A percentile compares a stretch with the other conserved stretches of the same genome.
phyloP scores from a whole-genome alignment of 1,139 yeast genomes.

The Yarrowia galli region DNA sequence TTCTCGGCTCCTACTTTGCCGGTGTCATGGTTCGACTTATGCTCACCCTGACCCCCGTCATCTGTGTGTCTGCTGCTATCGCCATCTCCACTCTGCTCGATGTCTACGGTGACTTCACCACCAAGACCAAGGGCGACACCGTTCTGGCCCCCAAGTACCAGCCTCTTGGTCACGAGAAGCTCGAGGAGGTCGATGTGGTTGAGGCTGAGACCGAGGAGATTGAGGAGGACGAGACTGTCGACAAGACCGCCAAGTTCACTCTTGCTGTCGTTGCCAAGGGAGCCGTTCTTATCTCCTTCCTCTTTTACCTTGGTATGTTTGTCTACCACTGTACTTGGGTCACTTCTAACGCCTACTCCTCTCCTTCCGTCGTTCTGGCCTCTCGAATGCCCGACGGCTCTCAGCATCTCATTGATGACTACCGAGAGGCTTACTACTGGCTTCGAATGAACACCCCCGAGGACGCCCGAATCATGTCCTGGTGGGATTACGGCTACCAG shows the following conservation, averaged over 20 bases:
- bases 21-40: conserved; percentile 99
- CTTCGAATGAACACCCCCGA: conserved; percentile 96
- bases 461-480: conserved; percentile 94
- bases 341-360: conserved; percentile 92
- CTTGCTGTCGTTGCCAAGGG: conserved; percentile 61
- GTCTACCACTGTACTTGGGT: conserved; percentile 98
- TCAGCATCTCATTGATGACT: conserved; percentile 87
- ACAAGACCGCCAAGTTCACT: conserved; percentile 42
- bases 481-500: conserved; percentile 99
- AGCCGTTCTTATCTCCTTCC: conserved; percentile 72
- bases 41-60: conserved; percentile 95
- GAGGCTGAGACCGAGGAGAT: conserved; percentile 40
- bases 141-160: conserved; percentile 30
- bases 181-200: conserved; percentile 13
- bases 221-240: conserved; percentile 42
- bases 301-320: conserved; percentile 77
- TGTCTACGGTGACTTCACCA: conserved; percentile 72
- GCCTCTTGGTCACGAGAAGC: conserved; percentile 24
- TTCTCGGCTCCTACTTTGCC: conserved; percentile 94
- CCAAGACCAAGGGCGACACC: conserved; percentile 36
- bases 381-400: conserved; percentile 86
- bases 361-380: conserved; percentile 96
- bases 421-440: conserved; percentile 99
- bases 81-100: conserved; percentile 87
- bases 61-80: conserved; percentile 89